Evolutionary conservation across 768 basidiomycete species (phyloP).

Genomic region (Tulasnella sp.): DNA sequence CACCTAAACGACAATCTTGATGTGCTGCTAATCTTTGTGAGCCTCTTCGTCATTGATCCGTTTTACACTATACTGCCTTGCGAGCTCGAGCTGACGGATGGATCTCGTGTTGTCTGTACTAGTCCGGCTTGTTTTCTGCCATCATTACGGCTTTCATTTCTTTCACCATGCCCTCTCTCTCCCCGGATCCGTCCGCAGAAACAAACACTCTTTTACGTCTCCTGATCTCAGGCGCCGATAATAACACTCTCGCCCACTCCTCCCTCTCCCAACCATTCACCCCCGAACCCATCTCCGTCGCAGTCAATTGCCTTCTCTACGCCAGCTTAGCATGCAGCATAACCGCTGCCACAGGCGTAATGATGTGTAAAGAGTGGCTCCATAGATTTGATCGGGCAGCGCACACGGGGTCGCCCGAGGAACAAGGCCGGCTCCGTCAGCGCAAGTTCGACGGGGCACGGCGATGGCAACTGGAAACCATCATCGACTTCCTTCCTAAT

Average conservation of each 20-base stretch:
- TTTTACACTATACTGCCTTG: no score
- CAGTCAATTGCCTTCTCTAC: not conserved
- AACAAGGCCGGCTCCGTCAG: not conserved
- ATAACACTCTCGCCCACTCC: not conserved
- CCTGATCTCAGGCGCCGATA: not conserved
- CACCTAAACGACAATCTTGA: not conserved
- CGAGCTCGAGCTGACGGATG: not conserved
- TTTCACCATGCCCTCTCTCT: not conserved
- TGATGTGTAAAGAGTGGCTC: slow-evolving; percentile 1
- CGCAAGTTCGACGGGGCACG: not conserved
- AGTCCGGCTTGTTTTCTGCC: slow-evolving; percentile 1
- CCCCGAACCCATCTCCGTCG: not conserved
- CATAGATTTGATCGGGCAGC: not conserved
- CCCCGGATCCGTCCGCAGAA: not conserved
- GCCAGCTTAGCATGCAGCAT: slow-evolving; percentile 8
- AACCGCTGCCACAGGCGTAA: not conserved
- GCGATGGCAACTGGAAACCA: not conserved
- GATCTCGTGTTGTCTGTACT: not conserved
- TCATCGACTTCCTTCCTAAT: not conserved
- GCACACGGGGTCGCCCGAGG: not conserved
- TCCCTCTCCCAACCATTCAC: not conserved
- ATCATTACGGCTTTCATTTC: not conserved
- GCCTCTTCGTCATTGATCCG: not conserved
- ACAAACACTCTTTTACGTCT: not conserved
- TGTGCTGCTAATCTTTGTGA: not conserved